Evolutionary conservation across 2,329 filamentous ascomycete species (phyloP).

Genomic region (Xylaria sp.): DNA sequence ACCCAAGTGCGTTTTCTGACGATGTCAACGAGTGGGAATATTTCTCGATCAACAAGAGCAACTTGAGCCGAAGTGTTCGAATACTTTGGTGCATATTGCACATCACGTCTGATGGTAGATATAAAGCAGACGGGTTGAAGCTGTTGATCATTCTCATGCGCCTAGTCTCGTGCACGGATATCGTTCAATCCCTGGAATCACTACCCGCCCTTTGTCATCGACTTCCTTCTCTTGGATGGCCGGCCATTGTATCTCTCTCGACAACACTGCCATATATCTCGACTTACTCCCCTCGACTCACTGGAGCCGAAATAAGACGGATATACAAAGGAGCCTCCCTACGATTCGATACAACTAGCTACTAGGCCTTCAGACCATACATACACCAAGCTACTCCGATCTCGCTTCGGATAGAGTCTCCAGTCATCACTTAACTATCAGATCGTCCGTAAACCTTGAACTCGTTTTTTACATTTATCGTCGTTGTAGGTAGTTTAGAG

Average conservation of each 20-base stretch:
- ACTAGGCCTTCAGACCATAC: background rate
- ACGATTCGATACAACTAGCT: background rate
- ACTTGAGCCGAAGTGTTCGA: constrained; percentile 11
- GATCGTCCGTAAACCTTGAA: background rate
- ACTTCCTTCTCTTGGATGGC: constrained; percentile 2
- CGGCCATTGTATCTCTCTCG: background rate
- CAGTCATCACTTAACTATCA: background rate
- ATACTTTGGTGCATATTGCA: constrained; percentile 6
- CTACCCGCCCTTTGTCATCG: background rate
- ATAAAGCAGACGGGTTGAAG: constrained; percentile 36
- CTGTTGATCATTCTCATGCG: constrained; percentile 13
- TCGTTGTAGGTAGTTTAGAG: background rate
- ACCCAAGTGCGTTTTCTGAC: constrained; percentile 34
- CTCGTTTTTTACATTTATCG: background rate
- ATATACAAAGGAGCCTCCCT: background rate
- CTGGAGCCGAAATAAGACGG: background rate
- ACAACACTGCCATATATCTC: constrained; percentile 1
- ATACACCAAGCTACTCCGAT: background rate
- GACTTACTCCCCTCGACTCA: background rate
- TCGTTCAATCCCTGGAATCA: background rate
- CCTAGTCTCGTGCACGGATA: background rate
- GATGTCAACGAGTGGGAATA: constrained; percentile 13
- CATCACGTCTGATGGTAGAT: constrained; percentile 23
- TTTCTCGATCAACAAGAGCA: constrained; percentile 4
- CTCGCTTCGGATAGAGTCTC: background rate